These are phyloP conservation scores for Ciborinia camelliae DNA, from an alignment of 2,329 filamentous ascomycete genomes.

Conservation along the genomic window DNA sequence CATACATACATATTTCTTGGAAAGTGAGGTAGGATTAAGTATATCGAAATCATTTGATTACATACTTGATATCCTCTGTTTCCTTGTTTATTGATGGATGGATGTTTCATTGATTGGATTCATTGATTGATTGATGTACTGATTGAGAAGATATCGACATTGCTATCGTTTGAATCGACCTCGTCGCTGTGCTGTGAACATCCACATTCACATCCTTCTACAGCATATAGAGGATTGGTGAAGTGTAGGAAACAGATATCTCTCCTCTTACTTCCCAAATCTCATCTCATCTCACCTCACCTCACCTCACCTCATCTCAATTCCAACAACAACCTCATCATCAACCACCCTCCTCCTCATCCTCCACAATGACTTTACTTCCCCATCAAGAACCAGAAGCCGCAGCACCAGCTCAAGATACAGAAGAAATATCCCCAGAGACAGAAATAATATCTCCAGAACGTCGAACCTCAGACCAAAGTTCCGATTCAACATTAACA, in stretches of 20 bases:
- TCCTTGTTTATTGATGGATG: neutral
- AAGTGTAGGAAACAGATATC: neutral
- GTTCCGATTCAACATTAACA: slow-evolving; percentile 30
- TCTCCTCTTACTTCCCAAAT: no score
- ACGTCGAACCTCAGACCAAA: neutral
- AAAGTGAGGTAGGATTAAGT: neutral
- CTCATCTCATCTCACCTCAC: neutral
- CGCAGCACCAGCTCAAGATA: slow-evolving; percentile 17
- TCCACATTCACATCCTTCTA: neutral
- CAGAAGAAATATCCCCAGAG: slow-evolving; percentile 20
- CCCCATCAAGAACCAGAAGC: slow-evolving; percentile 24
- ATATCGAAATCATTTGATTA: no score
- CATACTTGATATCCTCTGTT: neutral
- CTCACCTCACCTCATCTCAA: neutral
- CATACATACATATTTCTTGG: no score
- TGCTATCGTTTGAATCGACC: neutral
- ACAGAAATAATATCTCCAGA: slow-evolving; percentile 21
- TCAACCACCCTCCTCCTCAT: slow-evolving; percentile 29
- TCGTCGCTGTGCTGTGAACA: no score
- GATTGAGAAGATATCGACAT: no score
- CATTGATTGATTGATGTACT: neutral
- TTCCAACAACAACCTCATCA: neutral
- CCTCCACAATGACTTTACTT: slow-evolving; percentile 33
- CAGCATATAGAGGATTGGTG: neutral
- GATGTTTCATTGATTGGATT: neutral